phyloP scores from a whole-genome alignment of 2,329 filamentous ascomycete genomes.

The Thermothelomyces thermophilus region DNA sequence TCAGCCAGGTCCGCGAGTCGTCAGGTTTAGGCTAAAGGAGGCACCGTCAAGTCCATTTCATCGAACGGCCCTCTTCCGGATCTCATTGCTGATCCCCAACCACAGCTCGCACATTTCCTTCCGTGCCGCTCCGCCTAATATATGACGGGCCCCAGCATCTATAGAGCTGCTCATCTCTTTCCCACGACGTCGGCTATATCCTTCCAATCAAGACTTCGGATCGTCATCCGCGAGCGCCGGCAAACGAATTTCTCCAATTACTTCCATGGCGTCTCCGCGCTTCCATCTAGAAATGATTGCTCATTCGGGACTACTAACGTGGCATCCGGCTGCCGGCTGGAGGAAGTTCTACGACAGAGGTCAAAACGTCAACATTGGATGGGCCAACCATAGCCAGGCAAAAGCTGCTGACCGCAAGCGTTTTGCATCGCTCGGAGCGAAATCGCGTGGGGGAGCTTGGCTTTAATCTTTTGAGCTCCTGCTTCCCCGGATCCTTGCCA shows the following conservation, averaged over 20 bases:
- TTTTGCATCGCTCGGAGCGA: background rate
- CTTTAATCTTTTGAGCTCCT: background rate
- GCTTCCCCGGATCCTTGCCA: background rate
- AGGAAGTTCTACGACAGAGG: background rate
- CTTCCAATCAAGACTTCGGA: constrained; percentile 22
- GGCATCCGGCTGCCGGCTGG: constrained; percentile 4
- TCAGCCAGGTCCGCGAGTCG: background rate
- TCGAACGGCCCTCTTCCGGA: constrained; percentile 13
- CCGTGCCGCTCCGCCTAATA: constrained; percentile 22
- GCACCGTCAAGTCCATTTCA: constrained; percentile 2
- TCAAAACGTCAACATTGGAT: background rate
- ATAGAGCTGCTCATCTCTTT: constrained; percentile 17
- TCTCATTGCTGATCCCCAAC: constrained; percentile 17
- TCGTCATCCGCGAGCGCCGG: background rate
- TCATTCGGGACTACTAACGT: constrained; percentile 9
- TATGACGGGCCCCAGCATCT: constrained; percentile 14
- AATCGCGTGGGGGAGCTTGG: background rate
- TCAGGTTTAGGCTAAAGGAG: constrained; percentile 20
- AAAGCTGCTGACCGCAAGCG: constrained; percentile 16
- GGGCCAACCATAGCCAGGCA: constrained; percentile 14
- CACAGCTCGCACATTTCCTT: constrained; percentile 7
- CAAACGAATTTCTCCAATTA: constrained; percentile 10
- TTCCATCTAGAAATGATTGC: constrained; percentile 2
- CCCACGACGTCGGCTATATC: constrained; percentile 19
- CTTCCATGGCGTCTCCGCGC: constrained; percentile 10